Percentiles rank a stretch among this genome's conserved stretches.
phyloP scores from a whole-genome alignment of 306 rosid species.

The Acacia acuminata region DNA sequence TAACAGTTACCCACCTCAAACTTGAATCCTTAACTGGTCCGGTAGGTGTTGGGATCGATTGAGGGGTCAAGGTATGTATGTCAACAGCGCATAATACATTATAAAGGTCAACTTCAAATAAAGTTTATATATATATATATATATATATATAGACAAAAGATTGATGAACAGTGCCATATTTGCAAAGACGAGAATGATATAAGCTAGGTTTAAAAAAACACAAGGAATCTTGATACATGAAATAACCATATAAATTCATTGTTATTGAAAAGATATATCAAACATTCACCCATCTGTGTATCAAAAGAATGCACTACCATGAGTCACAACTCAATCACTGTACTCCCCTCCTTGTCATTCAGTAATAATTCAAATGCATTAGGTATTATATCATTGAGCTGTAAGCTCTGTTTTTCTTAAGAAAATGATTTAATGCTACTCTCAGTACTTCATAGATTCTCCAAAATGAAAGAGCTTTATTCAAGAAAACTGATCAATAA shows the following conservation, averaged over 20 bases:
- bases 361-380: not conserved
- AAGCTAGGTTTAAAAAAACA: not conserved
- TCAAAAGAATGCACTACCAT: not conserved
- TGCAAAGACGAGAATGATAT: not conserved
- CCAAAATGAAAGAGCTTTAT: not conserved
- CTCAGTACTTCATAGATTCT: not conserved
- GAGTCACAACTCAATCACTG: not conserved
- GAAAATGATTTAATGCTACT: not conserved
- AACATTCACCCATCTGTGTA: not conserved
- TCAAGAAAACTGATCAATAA: slow-evolving; percentile 10
- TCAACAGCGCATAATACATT: too few relatives aligned
- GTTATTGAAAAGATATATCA: not conserved
- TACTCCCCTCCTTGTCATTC: not conserved
- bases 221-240: not conserved
- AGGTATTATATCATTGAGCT: not conserved
- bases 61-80: too few relatives aligned
- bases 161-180: not conserved
- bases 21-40: too few relatives aligned
- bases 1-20: too few relatives aligned
- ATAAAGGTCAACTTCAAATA: too few relatives aligned
- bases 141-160: too few relatives aligned
- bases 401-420: not conserved
- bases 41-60: too few relatives aligned
- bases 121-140: too few relatives aligned
- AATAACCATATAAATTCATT: not conserved